Conservation (phyloP, 305 asterid species). For the Fraxinus angustifolia region DNA sequence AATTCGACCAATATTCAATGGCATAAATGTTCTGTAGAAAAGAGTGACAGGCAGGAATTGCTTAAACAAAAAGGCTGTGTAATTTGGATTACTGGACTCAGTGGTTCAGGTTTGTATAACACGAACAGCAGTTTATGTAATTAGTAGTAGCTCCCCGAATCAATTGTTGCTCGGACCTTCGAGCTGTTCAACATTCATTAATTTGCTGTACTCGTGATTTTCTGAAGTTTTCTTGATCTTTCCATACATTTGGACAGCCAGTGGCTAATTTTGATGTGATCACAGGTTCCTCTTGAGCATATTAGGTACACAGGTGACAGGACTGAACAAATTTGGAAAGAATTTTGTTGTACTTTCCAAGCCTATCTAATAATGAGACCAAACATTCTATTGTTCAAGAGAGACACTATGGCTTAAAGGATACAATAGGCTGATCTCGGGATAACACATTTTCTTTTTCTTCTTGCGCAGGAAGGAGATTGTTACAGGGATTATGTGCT, state of each 20-base stretch:
- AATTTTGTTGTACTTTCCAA: not conserved
- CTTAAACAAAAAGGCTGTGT: slow-evolving; percentile 97
- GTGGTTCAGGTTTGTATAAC: slow-evolving; percentile 86
- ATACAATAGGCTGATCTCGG: not conserved
- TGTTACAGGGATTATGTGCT: not conserved
- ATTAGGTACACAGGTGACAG: no score
- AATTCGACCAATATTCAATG: slow-evolving; percentile 76
- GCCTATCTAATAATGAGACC: not conserved
- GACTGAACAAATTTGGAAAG: not conserved
- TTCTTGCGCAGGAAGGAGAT: not conserved
- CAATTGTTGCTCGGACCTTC: not conserved
- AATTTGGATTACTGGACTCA: slow-evolving; percentile 93
- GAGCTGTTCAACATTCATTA: not conserved
- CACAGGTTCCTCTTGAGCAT: not conserved
- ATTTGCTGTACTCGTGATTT: not conserved
- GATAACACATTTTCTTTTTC: not conserved
- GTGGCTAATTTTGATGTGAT: not conserved
- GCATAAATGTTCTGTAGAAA: slow-evolving; percentile 87
- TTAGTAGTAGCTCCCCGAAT: not conserved
- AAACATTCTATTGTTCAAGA: not conserved
- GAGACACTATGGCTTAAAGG: not conserved
- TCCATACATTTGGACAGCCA: not conserved
- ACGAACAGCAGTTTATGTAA: not conserved
- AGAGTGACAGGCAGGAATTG: slow-evolving; percentile 68
- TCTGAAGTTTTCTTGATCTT: not conserved